Conservation (phyloP, 495 filamentous ascomycete genomes). For the Podospora conica region DNA sequence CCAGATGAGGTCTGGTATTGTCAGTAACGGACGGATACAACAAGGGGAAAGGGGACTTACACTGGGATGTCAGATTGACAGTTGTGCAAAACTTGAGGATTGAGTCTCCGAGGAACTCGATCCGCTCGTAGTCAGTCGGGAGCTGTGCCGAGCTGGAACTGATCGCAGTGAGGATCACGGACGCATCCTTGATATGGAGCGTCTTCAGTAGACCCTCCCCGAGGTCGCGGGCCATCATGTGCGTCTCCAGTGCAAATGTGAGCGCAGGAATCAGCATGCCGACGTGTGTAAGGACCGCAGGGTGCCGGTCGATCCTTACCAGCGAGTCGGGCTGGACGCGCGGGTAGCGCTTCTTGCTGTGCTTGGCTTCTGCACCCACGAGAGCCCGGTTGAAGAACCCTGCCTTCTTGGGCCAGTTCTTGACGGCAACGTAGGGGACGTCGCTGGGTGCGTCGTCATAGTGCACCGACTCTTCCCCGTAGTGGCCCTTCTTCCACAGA, state of each 20-base stretch:
- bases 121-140: constrained; percentile 67
- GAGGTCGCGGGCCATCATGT: constrained; percentile 58
- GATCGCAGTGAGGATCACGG: constrained; percentile 66
- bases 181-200: constrained; percentile 47
- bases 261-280: constrained; percentile 72
- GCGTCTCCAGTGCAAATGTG: constrained; percentile 58
- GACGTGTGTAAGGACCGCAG: constrained; percentile 55
- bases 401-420: constrained; percentile 46
- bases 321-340: constrained; percentile 28
- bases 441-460: constrained; percentile 31
- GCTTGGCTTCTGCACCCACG: neutral
- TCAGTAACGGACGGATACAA: neutral
- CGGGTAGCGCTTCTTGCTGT: constrained; percentile 27
- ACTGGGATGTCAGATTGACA: constrained; percentile 56
- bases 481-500: neutral
- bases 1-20: constrained; percentile 50
- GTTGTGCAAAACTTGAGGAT: constrained; percentile 75
- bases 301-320: constrained; percentile 48
- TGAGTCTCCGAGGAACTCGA: constrained; percentile 86
- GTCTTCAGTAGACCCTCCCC: constrained; percentile 52
- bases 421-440: constrained; percentile 44
- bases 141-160: constrained; percentile 57
- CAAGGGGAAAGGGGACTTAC: constrained; percentile 22
- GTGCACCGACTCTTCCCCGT: neutral
- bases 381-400: constrained; percentile 50